phyloP scores from a whole-genome alignment of 208 protist genomes.

The Leishmania mexicana region DNA sequence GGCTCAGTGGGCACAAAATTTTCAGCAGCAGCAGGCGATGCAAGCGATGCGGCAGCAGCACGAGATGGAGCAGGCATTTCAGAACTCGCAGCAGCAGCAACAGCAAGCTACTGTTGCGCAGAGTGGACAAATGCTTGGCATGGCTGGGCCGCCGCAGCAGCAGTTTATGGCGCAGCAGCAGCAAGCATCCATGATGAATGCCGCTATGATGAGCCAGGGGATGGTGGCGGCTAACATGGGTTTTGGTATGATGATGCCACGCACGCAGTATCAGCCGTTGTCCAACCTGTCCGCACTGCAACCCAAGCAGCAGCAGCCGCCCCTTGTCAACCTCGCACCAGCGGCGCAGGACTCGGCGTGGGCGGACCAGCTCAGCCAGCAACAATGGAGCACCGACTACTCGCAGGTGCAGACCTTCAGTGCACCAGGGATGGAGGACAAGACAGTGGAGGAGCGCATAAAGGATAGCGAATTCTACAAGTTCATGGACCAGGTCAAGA shows the following conservation, averaged over 20 bases:
- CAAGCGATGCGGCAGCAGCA: constrained; percentile 51
- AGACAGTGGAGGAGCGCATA: constrained; percentile 66
- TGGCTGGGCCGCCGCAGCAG: constrained; percentile 30
- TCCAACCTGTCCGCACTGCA: constrained; percentile 34
- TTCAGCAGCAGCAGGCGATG: constrained; percentile 58
- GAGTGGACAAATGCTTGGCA: constrained; percentile 24
- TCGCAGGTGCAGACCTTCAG: constrained; percentile 62
- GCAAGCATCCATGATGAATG: constrained; percentile 33
- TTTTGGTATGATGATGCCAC: constrained; percentile 58
- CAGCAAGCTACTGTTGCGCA: constrained; percentile 10
- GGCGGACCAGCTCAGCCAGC: constrained; percentile 60
- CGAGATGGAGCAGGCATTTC: constrained; percentile 73
- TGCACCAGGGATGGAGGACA: constrained; percentile 41
- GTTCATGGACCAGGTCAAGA: constrained; percentile 83
- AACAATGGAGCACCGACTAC: constrained; percentile 81
- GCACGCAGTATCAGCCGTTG: constrained; percentile 49
- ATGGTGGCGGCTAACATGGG: constrained; percentile 42
- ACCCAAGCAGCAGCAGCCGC: constrained; percentile 23
- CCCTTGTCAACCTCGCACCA: constrained; percentile 11
- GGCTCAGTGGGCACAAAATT: constrained; percentile 61
- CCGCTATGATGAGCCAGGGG: constrained; percentile 49
- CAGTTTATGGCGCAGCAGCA: constrained; percentile 47
- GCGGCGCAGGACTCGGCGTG: constrained; percentile 39
- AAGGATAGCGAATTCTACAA: constrained; percentile 73
- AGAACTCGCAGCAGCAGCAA: constrained; percentile 32